These are phyloP conservation scores for Xenoacremonium recifei DNA, from an alignment of 2,329 filamentous ascomycete genomes.

Conservation along the genomic window DNA sequence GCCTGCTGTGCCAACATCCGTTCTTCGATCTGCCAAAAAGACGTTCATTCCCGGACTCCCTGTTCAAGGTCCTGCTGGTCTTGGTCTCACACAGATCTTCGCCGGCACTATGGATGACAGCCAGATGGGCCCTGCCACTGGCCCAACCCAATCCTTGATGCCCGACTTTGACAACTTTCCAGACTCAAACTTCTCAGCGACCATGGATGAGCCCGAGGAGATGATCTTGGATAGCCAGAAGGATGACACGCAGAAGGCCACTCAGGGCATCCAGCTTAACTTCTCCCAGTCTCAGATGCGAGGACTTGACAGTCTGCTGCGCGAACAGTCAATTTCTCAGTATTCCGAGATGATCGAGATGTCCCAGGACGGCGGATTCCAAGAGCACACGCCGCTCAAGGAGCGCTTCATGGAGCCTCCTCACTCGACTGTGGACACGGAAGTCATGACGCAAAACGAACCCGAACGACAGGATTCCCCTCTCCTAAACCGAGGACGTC, in stretches of 20 bases:
- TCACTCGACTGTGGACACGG: conserved; percentile 69
- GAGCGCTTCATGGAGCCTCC: conserved; percentile 64
- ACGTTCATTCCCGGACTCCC: conserved; percentile 68
- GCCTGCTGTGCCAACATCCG: conserved; percentile 58
- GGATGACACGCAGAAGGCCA: conserved; percentile 33
- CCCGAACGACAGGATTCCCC: conserved; percentile 61
- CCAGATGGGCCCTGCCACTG: conserved; percentile 35
- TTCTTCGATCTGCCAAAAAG: conserved; percentile 67
- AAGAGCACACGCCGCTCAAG: conserved; percentile 69
- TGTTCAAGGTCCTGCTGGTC: conserved; percentile 56
- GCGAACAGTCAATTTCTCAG: conserved; percentile 53
- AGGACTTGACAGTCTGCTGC: conserved; percentile 56
- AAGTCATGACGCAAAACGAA: conserved; percentile 43
- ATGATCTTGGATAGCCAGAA: conserved; percentile 47
- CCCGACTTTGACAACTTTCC: conserved; percentile 57
- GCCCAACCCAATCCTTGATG: conserved; percentile 47
- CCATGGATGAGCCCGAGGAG: conserved; percentile 55
- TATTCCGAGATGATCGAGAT: conserved; percentile 69
- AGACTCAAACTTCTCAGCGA: conserved; percentile 61
- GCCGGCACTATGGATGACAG: conserved; percentile 80
- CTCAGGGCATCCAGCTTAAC: conserved; percentile 51
- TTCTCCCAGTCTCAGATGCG: conserved; percentile 61
- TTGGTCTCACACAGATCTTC: conserved; percentile 88
- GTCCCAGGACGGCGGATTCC: conserved; percentile 79
- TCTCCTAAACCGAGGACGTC: conserved; percentile 57